phyloP scores from a whole-genome alignment of 106 monocot genomes.

The Posidonia australis region DNA sequence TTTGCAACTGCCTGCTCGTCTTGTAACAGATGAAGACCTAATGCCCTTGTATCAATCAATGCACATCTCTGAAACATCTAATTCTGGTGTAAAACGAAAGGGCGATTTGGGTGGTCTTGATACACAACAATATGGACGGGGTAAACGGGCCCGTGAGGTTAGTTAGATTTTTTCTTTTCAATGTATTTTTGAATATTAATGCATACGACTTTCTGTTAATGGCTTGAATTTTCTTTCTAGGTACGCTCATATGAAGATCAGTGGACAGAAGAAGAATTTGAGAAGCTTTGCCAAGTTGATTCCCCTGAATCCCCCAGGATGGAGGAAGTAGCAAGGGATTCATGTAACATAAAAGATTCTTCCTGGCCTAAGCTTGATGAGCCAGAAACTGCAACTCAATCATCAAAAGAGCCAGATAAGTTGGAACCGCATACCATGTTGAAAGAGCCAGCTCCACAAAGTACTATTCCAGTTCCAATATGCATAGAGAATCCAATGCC shows the following conservation, averaged over 20 bases:
- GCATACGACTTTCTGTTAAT: not conserved
- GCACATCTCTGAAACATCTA: slow-evolving; percentile 41
- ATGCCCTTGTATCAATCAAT: slow-evolving; percentile 61
- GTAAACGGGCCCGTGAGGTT: slow-evolving; percentile 98
- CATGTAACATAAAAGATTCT: slow-evolving; percentile 18
- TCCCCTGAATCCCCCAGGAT: slow-evolving; percentile 42
- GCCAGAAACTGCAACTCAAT: slow-evolving; percentile 4
- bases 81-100: slow-evolving; percentile 39
- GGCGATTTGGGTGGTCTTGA: slow-evolving; percentile 48
- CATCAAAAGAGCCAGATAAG: not conserved
- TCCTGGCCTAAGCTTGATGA: slow-evolving; percentile 16
- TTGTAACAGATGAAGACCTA: slow-evolving; percentile 89
- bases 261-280: slow-evolving; percentile 99
- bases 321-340: slow-evolving; percentile 14
- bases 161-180: slow-evolving; percentile 3
- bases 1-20: slow-evolving; percentile 61
- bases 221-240: slow-evolving; percentile 23
- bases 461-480: slow-evolving; percentile 14
- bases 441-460: slow-evolving; percentile 10
- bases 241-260: slow-evolving; percentile 97
- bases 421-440: not conserved
- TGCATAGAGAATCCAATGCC: slow-evolving; percentile 31
- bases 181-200: not conserved
- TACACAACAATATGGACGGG: slow-evolving; percentile 94
- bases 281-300: slow-evolving; percentile 92